Conservation (phyloP, 805 yeast species). For the Cephaloascus albidus region DNA sequence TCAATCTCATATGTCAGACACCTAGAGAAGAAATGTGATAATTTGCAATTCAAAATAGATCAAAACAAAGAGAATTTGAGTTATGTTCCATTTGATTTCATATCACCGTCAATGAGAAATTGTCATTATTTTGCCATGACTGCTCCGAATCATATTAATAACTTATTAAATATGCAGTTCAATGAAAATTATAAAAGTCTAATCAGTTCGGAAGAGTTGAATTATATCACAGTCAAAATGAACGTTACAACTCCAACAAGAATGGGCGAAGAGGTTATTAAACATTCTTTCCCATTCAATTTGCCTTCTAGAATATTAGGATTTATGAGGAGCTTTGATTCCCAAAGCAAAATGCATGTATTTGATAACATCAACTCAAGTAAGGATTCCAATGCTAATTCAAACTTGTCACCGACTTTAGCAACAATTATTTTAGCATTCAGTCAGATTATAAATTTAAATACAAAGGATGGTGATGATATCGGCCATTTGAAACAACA, state of each 20-base stretch:
- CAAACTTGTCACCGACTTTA: neutral
- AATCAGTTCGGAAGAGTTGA: neutral
- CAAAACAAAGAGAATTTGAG: neutral
- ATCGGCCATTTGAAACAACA: neutral
- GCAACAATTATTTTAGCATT: neutral
- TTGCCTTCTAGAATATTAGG: neutral
- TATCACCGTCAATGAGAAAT: conserved; percentile 2
- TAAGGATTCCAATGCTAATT: neutral
- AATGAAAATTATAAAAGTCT: neutral
- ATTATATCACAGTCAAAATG: neutral
- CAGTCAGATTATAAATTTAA: neutral
- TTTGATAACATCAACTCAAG: neutral
- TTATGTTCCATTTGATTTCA: conserved; percentile 1
- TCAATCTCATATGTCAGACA: conserved; percentile 10
- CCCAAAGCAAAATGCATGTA: too few species aligned
- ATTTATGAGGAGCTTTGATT: neutral
- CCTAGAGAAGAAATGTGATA: conserved; percentile 6
- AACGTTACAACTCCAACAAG: neutral
- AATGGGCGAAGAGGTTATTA: neutral
- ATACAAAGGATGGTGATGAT: neutral
- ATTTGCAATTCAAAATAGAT: conserved; percentile 1
- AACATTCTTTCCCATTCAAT: neutral
- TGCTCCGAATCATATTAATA: neutral
- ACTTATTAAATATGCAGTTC: neutral
- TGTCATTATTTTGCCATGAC: conserved; percentile 2